Percentiles rank a stretch among this genome's conserved stretches.
Conservation (phyloP, 768 basidiomycete genomes). For the Termitomyces sp. region DNA sequence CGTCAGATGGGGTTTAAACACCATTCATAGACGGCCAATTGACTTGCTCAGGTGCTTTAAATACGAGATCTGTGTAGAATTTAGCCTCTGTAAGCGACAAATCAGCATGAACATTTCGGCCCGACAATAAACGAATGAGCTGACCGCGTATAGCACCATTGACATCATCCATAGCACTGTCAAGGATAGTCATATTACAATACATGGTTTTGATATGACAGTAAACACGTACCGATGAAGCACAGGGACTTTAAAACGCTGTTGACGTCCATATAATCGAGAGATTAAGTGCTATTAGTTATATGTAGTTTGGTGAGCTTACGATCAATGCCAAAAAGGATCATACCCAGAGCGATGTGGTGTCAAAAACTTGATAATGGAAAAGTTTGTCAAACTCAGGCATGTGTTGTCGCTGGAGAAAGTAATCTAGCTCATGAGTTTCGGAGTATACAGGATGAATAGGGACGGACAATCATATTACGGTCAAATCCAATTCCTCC, state of each 20-base stretch:
- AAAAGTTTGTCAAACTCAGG: slow-evolving; percentile 1
- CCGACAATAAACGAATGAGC: not conserved
- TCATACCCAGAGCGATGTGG: slow-evolving; percentile 2
- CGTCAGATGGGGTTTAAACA: not conserved
- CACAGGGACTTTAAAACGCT: not conserved
- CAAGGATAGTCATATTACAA: not conserved
- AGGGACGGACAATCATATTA: slow-evolving; percentile 1
- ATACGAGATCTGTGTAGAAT: not conserved
- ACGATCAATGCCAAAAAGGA: not conserved
- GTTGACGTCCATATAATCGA: not conserved
- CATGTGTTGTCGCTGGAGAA: not conserved
- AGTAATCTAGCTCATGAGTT: too few species aligned
- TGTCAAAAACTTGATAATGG: slow-evolving; percentile 1
- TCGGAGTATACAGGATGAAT: not conserved
- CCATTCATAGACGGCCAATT: slow-evolving; percentile 1
- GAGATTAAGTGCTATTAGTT: not conserved
- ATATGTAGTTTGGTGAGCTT: not conserved
- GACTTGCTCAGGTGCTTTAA: not conserved
- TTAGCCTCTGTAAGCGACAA: not conserved
- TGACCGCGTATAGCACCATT: slow-evolving; percentile 1
- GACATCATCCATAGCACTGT: slow-evolving; percentile 1
- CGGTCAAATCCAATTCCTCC: slow-evolving; percentile 1
- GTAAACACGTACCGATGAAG: not conserved
- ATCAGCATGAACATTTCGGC: not conserved
- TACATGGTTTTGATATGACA: not conserved